phyloP scores from a whole-genome alignment of 371 early-diverging fungal genomes.

The Syncephalastrum monosporum region DNA sequence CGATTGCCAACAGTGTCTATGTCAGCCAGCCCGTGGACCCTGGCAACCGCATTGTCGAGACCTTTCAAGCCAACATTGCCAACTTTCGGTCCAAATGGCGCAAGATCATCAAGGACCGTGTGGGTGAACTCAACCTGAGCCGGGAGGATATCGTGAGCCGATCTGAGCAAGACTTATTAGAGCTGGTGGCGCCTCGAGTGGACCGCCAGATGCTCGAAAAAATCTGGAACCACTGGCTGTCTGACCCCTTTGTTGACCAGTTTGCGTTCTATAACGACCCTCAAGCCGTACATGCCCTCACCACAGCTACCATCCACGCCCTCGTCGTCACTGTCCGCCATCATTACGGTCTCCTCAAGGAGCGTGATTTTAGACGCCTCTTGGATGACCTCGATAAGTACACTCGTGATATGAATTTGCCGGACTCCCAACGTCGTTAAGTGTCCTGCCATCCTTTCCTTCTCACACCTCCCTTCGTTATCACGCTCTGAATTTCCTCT shows the following conservation, averaged over 20 bases:
- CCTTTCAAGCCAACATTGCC: slow-evolving; percentile 20
- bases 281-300: slow-evolving; percentile 18
- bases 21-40: slow-evolving; percentile 8
- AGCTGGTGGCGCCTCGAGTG: slow-evolving; percentile 12
- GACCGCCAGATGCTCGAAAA: slow-evolving; percentile 15
- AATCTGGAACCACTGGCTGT: slow-evolving; percentile 37
- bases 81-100: slow-evolving; percentile 26
- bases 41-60: slow-evolving; percentile 13
- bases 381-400: slow-evolving; percentile 22
- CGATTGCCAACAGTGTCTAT: slow-evolving; percentile 27
- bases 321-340: slow-evolving; percentile 17
- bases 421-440: slow-evolving; percentile 11
- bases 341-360: slow-evolving; percentile 13
- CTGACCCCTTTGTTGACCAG: slow-evolving; percentile 28
- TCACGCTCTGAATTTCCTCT: no score
- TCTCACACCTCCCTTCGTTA: no score
- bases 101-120: slow-evolving; percentile 17
- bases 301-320: slow-evolving; percentile 23
- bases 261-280: slow-evolving; percentile 27
- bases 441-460: no score
- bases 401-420: slow-evolving; percentile 16
- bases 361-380: slow-evolving; percentile 20
- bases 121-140: neutral
- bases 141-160: neutral
- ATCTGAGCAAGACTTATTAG: neutral